These are phyloP conservation scores for Collybia sp. DNA, from an alignment of 768 basidiomycete genomes.

Conservation along the genomic window DNA sequence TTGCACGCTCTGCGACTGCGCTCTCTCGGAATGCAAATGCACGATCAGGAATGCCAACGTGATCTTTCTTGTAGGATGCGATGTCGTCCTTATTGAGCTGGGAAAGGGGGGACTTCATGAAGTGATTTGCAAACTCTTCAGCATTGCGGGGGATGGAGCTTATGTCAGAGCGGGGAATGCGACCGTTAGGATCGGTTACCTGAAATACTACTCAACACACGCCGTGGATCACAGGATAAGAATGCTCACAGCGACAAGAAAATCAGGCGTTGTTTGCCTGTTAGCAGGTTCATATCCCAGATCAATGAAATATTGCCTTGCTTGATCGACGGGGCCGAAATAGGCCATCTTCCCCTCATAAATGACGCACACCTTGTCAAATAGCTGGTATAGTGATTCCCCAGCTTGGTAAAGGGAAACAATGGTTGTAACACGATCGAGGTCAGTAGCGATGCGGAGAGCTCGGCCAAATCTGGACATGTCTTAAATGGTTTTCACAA, in stretches of 20 bases:
- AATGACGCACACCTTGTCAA: slow-evolving; percentile 81
- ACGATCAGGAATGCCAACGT: slow-evolving; percentile 38
- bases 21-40: slow-evolving; percentile 40
- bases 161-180: slow-evolving; percentile 41
- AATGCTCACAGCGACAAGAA: slow-evolving; percentile 32
- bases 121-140: slow-evolving; percentile 50
- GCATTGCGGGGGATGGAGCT: slow-evolving; percentile 47
- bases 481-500: no score
- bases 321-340: slow-evolving; percentile 63
- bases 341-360: slow-evolving; percentile 72
- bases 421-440: slow-evolving; percentile 50
- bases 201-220: slow-evolving; percentile 6
- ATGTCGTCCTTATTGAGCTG: slow-evolving; percentile 41
- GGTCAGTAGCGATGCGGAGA: slow-evolving; percentile 60
- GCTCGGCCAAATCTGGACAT: slow-evolving; percentile 35
- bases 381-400: slow-evolving; percentile 57
- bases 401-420: slow-evolving; percentile 87
- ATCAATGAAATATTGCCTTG: slow-evolving; percentile 67
- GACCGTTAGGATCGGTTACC: slow-evolving; percentile 58
- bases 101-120: slow-evolving; percentile 33
- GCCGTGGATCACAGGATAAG: no score
- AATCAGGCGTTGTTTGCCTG: slow-evolving; percentile 63
- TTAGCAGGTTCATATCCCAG: slow-evolving; percentile 53
- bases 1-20: slow-evolving; percentile 47
- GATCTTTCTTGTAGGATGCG: slow-evolving; percentile 35